Evolutionary conservation across 1,139 yeast genomes (phyloP), one percentile per base, ranked within the genome.

Genomic region (Hyphopichia buzzinii): DNA sequence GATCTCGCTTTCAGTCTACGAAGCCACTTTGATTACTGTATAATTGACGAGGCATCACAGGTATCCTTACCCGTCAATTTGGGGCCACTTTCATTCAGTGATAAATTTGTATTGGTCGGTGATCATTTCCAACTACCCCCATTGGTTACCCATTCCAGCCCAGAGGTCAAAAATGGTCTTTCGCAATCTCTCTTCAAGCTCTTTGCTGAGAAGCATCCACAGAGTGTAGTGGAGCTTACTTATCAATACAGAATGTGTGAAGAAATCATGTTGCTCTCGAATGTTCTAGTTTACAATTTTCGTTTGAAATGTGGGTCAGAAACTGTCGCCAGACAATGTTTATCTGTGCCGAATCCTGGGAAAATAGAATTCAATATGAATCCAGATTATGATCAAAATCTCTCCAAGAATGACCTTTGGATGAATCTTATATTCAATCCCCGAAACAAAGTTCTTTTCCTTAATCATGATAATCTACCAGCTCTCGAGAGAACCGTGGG

Each of bases 41-140:
- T 92, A 31, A 77, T 94, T 31, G 99, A 92, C 56, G 99, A 92
- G 55, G 97, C 98, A 0, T 89, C 97, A 0, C 98, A 92, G 53
- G 87, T 90, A 0, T 82, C 97, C 0, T 69, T 92, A 67, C 98
- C 99, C 0, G 74, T 87, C 4, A 85, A 95, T 48, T 59, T 92
- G 21, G 98, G 98, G 0, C 97, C 98, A 0, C 57, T 92, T 30
- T 61, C 90, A 25, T 77, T 77, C 42, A 83, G 92, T 25, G 81
- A 84, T 31, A 84, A 76, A 56, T 92, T 92, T 53, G 72, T 94
- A 2, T 69, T 92, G 40, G 97, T 94, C 8, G 99, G 99, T 4
- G 99, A 94, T 54, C 97, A 92, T 55, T 78, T 77, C 46, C 99
- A 94, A 55, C 65, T 94, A 23, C 95, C 96, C 2, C 97, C 97